Evolutionary conservation across 2,329 filamentous ascomycete species (phyloP), one percentile per base, ranked within the genome.

Genomic region (Raffaelea ambrosiae): DNA sequence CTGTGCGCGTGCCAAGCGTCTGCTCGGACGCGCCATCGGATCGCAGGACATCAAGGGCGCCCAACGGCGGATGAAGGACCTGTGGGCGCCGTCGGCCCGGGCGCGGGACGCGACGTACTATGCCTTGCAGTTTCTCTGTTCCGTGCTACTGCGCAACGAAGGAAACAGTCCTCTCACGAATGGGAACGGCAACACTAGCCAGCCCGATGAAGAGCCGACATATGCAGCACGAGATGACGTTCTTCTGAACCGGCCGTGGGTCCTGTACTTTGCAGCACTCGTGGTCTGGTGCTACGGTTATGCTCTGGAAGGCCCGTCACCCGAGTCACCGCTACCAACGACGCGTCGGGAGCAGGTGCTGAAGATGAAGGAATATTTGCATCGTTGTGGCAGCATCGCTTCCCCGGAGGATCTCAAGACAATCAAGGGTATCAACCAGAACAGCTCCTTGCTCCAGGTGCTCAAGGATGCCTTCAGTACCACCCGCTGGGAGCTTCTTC

Each of bases 251-350:
- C 77, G 93, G 16, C 88, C 91, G 0, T 98, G 93, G 91, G 89
- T 96, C 11, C 72, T 97, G 45, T 98, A 96, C 66, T 94, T 95
- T 61, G 88, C 93, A 1, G 83, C 84, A 0, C 74, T 98, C 14
- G 88, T 96, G 20, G 86, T 97, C 1, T 98, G 93, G 93, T 88
- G 83, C 51, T 98, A 97, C 59, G 91, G 90, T 3, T 96, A 83
- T 61, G 89, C 91, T 0, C 71, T 95, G 19, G 93, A 97, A 56
- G 93, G 93, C 0, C 78, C 88, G 0, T 79, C 86, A 49, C 69
- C 74, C 7, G 66, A 65, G 4, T 59, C 66, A 44, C 73, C 66
- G 56, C 66, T 69, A 19, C 79, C 86, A 48, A 65, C 63, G 35
- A 83, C 72, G 1, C 73, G 74, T 43, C 76, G 81, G 14, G 83